phyloP scores from a whole-genome alignment of 2,329 filamentous ascomycete genomes.

The Fusarium albosuccineum region DNA sequence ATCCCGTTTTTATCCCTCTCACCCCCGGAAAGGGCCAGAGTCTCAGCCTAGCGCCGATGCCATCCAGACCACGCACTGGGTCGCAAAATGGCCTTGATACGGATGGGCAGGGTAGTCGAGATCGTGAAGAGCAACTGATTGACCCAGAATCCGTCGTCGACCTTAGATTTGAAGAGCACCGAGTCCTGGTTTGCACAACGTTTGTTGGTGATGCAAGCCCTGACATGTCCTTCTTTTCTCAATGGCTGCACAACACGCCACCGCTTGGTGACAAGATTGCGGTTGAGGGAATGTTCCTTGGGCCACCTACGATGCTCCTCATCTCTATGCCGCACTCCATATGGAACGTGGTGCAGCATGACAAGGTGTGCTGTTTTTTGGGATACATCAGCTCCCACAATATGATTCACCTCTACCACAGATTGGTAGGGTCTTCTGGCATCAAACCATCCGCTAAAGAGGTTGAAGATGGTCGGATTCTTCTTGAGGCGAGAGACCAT shows the following conservation, averaged over 20 bases:
- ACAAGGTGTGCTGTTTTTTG: slow-evolving; percentile 75
- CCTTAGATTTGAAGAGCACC: slow-evolving; percentile 71
- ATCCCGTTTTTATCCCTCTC: slow-evolving; percentile 68
- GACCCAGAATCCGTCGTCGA: slow-evolving; percentile 64
- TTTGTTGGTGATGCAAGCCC: slow-evolving; percentile 75
- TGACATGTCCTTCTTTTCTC: slow-evolving; percentile 75
- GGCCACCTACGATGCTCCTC: slow-evolving; percentile 74
- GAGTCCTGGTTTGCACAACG: slow-evolving; percentile 75
- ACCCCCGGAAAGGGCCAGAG: slow-evolving; percentile 66
- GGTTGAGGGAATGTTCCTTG: slow-evolving; percentile 77
- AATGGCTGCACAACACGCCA: slow-evolving; percentile 73
- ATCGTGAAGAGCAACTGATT: slow-evolving; percentile 57
- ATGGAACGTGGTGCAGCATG: slow-evolving; percentile 74
- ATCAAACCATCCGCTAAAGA: slow-evolving; percentile 63
- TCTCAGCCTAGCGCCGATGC: slow-evolving; percentile 65
- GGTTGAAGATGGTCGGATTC: slow-evolving; percentile 68
- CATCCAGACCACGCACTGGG: slow-evolving; percentile 48
- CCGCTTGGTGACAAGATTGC: slow-evolving; percentile 69
- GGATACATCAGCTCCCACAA: slow-evolving; percentile 77
- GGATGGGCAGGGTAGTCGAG: slow-evolving; percentile 39
- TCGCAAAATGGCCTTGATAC: slow-evolving; percentile 47
- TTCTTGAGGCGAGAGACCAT: slow-evolving; percentile 66
- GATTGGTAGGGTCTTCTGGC: slow-evolving; percentile 63
- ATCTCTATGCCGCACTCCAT: slow-evolving; percentile 75
- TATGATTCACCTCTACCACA: slow-evolving; percentile 74